Evolutionary conservation across 2,329 filamentous ascomycete genomes (phyloP), one percentile per base, ranked within the genome.

Genomic region (Aspergillus sp.): DNA sequence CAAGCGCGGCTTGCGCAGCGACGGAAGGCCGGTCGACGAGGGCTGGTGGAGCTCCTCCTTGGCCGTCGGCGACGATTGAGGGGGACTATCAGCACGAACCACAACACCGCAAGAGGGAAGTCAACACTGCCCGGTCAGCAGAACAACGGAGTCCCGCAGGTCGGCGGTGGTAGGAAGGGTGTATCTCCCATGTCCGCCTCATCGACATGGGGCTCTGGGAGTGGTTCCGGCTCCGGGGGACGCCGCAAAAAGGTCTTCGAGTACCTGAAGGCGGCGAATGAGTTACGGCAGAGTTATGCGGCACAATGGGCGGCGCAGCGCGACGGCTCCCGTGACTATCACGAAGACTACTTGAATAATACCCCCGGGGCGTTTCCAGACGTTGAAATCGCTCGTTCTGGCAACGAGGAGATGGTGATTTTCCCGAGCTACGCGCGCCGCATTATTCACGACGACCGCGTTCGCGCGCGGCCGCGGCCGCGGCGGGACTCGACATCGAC

Each of bases 401-500:
- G 90, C 11, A 83, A 90, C 54, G 91, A 96, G 69, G 90, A 97
- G 74, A 90, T 99, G 85, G 84, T 99, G 9, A 70, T 99, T 20
- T 99, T 99, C 61, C 94, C 94, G 0, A 96, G 90, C 49, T 99
- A 99, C 68, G 90, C 90, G 8, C 85, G 92, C 65, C 80, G 80
- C 55, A 87, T 95, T 68, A 71, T 82, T 32, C 86, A 76, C 59
- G 56, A 75, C 70, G 68, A 57, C 70, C 70, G n/a, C 41, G 52
- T 19, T 51, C 64, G 26, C 38, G 52, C 52, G 30, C 67, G 60
- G 63, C 65, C 38, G 54, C 60, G 52, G n/a, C 52, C 47, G 32
- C 62, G 62, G n/a, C 61, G 66, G 8, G 65, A 61, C 30, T 69
- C 66, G 6, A 62, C 53, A 49, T 60, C 63, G 41, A 72, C 65